Base-by-base conservation (phyloP, 2,329 filamentous ascomycete genomes). In the Pyrenophora graminea region DNA sequence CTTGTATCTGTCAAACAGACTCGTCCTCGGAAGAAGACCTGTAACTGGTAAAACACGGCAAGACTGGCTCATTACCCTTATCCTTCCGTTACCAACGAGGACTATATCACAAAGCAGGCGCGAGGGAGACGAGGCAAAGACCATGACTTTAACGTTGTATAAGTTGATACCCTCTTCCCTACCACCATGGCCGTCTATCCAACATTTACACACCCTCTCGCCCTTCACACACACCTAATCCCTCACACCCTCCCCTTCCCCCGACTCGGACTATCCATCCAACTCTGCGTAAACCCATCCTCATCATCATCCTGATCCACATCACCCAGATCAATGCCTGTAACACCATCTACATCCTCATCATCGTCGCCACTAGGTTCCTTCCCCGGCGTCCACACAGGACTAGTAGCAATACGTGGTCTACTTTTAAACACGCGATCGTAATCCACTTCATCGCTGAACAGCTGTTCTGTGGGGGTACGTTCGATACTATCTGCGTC, bases 401-500 rank as follows among this genome's bases (percentile, higher is more conserved):
- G 91, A 69, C 91, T 96, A 9, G 84, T 83, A 58, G 87, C 86
- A 59, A 97, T 85, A 71, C 86, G 88, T 0, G 92, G 92, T 58
- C 92, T 76, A 57, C 89, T 92, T 74, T 87, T 90, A 70, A 97
- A 97, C 1, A 96, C 87, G 21, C 87, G 88, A 52, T 89, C 87
- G 71, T 91, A 89, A 53, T 95, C 90, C 3, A 82, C 79, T 59
- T 90, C 86, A 47, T 86, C 81, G 13, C 80, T 80, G 23, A 96
- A 85, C 34, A 96, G 74, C 57, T 87, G 82, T 65, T 93, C 87
- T 0, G 82, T 79, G 7, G 89, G 80, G 1, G 85, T 79, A 3
- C 77, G 55, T 17, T 53, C 75, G 56, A 49, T 52, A 25, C 36
- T 53, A 39, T 48, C 6, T 25, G 19, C 32, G 4, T 10, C 32